These are phyloP conservation scores for Geranium incanum DNA, from an alignment of 441 rosid genomes.

Conservation along the genomic window DNA sequence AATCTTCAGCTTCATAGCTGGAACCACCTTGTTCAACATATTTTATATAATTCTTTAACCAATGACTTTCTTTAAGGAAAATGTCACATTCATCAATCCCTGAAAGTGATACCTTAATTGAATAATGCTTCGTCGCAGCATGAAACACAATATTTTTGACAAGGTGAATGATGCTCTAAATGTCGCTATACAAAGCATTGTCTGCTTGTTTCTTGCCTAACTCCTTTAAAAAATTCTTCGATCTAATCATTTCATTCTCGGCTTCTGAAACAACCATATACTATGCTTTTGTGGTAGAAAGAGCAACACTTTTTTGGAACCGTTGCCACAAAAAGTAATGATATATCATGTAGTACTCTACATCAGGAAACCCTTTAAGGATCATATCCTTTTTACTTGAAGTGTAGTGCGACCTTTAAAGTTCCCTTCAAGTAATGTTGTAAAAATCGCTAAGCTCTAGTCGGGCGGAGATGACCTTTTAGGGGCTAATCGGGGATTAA, in stretches of 20 bases:
- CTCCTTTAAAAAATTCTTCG: not conserved
- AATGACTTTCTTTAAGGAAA: not conserved
- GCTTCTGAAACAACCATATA: not conserved
- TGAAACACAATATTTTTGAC: too few species aligned
- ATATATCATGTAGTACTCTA: too few species aligned
- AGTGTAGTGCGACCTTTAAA: not conserved
- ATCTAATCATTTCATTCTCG: not conserved
- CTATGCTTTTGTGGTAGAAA: too few species aligned
- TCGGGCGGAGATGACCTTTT: too few species aligned
- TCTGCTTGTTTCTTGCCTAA: not conserved
- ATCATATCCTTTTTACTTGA: not conserved
- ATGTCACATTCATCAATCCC: not conserved
- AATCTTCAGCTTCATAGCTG: too few species aligned
- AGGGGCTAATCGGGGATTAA: too few species aligned
- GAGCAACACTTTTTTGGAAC: not conserved
- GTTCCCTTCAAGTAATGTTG: not conserved
- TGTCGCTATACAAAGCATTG: not conserved
- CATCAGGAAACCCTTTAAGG: not conserved
- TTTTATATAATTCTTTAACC: too few species aligned
- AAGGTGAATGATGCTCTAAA: too few species aligned
- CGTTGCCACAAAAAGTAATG: not conserved
- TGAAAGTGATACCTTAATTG: not conserved
- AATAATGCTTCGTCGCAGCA: too few species aligned
- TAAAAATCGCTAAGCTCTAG: too few species aligned
- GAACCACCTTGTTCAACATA: too few species aligned